Evolutionary conservation across 805 yeast genomes (phyloP), one percentile per base, ranked within the genome.

Genomic region (Kurtzmaniella fragi): DNA sequence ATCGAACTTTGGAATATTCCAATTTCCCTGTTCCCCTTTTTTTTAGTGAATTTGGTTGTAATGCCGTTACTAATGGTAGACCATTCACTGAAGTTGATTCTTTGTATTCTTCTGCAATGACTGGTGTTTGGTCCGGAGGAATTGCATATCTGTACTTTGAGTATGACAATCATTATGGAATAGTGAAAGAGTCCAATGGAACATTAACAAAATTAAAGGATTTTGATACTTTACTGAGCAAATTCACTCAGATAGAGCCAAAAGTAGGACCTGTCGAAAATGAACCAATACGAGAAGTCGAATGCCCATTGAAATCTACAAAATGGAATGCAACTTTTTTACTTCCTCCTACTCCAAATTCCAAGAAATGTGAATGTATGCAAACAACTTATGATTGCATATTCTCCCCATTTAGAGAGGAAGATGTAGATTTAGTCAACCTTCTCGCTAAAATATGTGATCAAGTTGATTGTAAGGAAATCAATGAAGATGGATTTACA

Each of bases 281-380:
- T n/a, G 37, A 31, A 10, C 40, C 38, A 28, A 34, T 15, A 14
- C 16, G 38, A 5, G 31, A 15, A 11, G 34, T 36, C 5, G 8
- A 35, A 16, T 36, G 43, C 14, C 32, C 17, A 9, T 28, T 31
- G n/a, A 31, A 13, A 9, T 34, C 33, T 17, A 41, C 44, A 5
- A 7, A 33, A 1, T 55, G 62, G 60, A 39, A 45, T 10, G 57
- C 49, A 1, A 47, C 61, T 14, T 32, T 29, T 3, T 33, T 31
- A 1, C 45, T 71, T 26, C 78, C 78, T 0, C 59, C 52, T 5
- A 59, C 65, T 1, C 78, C 79, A 2, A 62, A 67, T 41, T 44
- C 56, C 8, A 64, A 62, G 12, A 55, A 62, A 37, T 73, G 78
- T 51, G 73, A 66, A 42, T 72, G 77, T 45, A 52, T 71, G 25